A percentile compares a stretch with the other conserved stretches of the same genome.
Conservation (phyloP, 202 grass and related monocot genomes). For the Brachypodium distachyon region DNA sequence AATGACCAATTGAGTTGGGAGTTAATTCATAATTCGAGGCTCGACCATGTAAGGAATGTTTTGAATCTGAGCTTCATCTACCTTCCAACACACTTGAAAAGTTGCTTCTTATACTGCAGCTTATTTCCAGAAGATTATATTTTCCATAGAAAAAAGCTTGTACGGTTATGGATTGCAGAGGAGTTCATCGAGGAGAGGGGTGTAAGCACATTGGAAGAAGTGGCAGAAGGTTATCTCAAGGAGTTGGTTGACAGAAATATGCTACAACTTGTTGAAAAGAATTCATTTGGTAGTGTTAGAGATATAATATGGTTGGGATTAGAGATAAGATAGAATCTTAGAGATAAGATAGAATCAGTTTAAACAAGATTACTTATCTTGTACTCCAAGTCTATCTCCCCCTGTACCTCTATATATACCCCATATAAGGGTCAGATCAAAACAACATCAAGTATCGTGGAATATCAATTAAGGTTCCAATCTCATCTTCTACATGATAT, state of each 20-base stretch:
- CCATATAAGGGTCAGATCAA: no score
- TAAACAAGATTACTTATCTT: no score
- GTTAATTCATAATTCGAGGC: neutral
- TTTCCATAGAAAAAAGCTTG: neutral
- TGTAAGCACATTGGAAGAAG: conserved; percentile 17
- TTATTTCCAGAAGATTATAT: conserved; percentile 10
- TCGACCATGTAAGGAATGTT: neutral
- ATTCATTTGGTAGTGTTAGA: neutral
- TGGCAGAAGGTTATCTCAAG: neutral
- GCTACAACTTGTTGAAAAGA: neutral
- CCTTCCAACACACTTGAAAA: conserved; percentile 18
- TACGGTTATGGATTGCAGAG: conserved; percentile 6
- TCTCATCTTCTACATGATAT: no score
- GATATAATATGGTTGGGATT: no score
- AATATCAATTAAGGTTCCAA: no score
- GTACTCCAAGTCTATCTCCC: no score
- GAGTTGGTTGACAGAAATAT: conserved; percentile 8
- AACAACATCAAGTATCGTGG: no score
- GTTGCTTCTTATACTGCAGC: conserved; percentile 17
- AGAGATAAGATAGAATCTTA: no score
- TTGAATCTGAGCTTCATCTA: conserved; percentile 6
- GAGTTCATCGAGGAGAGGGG: neutral
- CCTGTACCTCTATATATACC: no score
- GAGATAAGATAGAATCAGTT: no score
- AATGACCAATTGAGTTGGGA: conserved; percentile 19